These are phyloP conservation scores for Exophiala phaeomuriformis DNA, from an alignment of 2,329 filamentous ascomycete species.

Conservation along the genomic window DNA sequence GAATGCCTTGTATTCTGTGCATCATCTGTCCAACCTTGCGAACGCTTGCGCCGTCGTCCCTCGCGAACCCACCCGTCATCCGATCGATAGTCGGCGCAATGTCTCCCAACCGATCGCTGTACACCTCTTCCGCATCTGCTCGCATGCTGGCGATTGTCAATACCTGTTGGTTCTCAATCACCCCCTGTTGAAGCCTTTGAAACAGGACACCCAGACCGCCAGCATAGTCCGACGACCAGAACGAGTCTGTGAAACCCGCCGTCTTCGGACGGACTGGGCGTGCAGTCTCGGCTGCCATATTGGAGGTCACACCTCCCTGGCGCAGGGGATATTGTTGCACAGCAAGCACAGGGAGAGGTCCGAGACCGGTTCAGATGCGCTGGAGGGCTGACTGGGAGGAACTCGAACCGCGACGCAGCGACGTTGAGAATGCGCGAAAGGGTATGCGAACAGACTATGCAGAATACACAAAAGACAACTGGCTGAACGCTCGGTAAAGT, in stretches of 20 bases:
- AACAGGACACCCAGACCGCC: conserved; percentile 92
- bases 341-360: not conserved
- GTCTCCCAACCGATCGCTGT: conserved; percentile 70
- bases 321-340: not conserved
- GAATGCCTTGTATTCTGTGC: not conserved
- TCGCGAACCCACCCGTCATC: conserved; percentile 72
- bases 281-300: conserved; percentile 12
- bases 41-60: conserved; percentile 91
- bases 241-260: conserved; percentile 88
- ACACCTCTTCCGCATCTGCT: conserved; percentile 88
- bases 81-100: conserved; percentile 78
- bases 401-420: not conserved
- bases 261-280: conserved; percentile 44
- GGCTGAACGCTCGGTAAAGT: not conserved
- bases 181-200: conserved; percentile 91
- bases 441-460: not conserved
- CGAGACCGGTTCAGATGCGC: not conserved
- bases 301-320: not conserved
- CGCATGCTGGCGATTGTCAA: conserved; percentile 86
- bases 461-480: not conserved
- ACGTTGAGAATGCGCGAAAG: not conserved
- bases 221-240: conserved; percentile 97
- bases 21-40: conserved; percentile 61
- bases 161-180: conserved; percentile 90
- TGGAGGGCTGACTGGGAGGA: no score